Percentiles rank a stretch among this genome's conserved stretches.
Evolutionary conservation across 257 asterid species (phyloP).

Genomic region (Solanum lignicaule): DNA sequence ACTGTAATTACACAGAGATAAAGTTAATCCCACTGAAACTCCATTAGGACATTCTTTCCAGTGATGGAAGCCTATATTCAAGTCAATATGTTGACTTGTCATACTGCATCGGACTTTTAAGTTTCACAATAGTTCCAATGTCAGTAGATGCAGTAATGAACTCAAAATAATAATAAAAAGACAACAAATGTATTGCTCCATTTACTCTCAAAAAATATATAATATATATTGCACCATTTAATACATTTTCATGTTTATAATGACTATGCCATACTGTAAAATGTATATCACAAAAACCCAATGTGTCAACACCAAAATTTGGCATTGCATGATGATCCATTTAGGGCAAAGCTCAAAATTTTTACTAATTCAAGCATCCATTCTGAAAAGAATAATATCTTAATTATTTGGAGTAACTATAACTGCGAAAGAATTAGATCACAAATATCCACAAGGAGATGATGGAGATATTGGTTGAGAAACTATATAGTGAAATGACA

Average conservation of each 20-base stretch:
- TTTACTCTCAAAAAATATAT: not conserved
- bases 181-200: not conserved
- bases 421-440: not conserved
- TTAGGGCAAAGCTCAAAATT: not conserved
- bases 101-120: not conserved
- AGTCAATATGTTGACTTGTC: not conserved
- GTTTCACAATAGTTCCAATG: not conserved
- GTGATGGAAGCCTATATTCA: not conserved
- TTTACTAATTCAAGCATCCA: not conserved
- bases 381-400: not conserved
- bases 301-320: not conserved
- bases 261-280: not conserved
- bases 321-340: not conserved
- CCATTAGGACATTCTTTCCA: not conserved
- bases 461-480: not conserved
- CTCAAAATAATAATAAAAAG: not conserved
- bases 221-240: not conserved
- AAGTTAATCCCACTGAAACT: not conserved
- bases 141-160: not conserved
- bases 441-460: not conserved
- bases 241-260: not conserved
- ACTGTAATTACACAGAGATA: slow-evolving; percentile 26
- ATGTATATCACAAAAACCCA: not conserved
- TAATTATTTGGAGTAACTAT: not conserved
- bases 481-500: not conserved